Evolutionary conservation across 176 grass and related monocot genomes (phyloP).

Genomic region (Musa beccarii): DNA sequence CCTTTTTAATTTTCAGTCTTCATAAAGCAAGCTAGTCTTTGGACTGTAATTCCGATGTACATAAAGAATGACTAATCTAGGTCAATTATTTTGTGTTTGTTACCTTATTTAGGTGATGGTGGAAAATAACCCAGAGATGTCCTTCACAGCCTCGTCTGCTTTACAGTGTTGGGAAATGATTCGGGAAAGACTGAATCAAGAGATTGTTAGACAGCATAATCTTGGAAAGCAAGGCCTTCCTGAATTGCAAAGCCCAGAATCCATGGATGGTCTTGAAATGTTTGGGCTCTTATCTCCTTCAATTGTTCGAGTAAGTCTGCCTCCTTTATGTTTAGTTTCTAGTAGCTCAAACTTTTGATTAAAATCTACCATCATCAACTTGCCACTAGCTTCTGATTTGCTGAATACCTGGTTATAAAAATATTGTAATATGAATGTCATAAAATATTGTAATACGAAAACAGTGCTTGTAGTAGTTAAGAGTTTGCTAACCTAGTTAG

Average conservation of each 20-base stretch:
- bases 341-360: too few relatives aligned
- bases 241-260: constrained; percentile 20
- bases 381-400: too few relatives aligned
- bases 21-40: too few relatives aligned
- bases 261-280: constrained; percentile 60
- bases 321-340: background rate
- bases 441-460: too few relatives aligned
- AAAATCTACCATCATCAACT: too few relatives aligned
- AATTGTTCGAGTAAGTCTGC: constrained; percentile 48
- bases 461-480: too few relatives aligned
- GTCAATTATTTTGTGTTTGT: background rate
- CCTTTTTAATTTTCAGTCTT: too few relatives aligned
- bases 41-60: too few relatives aligned
- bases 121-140: constrained; percentile 39
- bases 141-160: constrained; percentile 37
- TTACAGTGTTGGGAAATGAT: constrained; percentile 51
- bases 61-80: too few relatives aligned
- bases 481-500: too few relatives aligned
- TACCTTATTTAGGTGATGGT: constrained; percentile 33
- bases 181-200: constrained; percentile 40
- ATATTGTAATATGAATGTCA: too few relatives aligned
- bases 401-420: too few relatives aligned
- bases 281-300: constrained; percentile 52
- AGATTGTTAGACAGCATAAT: constrained; percentile 32
- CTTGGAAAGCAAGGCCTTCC: constrained; percentile 31